phyloP scores from a whole-genome alignment of 768 basidiomycete species.

The Boletus patriciae region DNA sequence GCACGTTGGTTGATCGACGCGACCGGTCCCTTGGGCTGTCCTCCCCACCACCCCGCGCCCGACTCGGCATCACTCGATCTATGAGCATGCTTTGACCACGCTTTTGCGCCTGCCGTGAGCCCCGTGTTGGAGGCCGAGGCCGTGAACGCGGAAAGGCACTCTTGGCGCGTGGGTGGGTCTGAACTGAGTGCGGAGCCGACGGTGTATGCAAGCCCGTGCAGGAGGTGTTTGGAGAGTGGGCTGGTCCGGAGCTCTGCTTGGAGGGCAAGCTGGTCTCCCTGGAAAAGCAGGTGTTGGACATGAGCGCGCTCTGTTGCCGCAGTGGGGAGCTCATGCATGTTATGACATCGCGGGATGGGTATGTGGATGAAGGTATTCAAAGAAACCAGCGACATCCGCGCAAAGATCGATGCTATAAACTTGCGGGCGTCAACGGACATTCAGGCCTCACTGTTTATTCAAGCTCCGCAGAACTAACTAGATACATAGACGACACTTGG shows the following conservation, averaged over 20 bases:
- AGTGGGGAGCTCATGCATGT: slow-evolving; percentile 45
- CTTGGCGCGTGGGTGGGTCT: slow-evolving; percentile 47
- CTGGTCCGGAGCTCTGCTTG: slow-evolving; percentile 21
- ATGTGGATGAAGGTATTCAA: slow-evolving; percentile 1
- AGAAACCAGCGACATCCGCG: neutral
- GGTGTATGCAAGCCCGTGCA: slow-evolving; percentile 58
- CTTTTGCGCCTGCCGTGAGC: slow-evolving; percentile 60
- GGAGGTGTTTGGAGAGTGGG: slow-evolving; percentile 45
- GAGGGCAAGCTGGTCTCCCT: slow-evolving; percentile 5
- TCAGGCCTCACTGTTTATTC: slow-evolving; percentile 9
- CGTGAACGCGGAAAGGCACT: slow-evolving; percentile 54
- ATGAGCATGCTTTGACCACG: slow-evolving; percentile 68
- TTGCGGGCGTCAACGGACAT: neutral
- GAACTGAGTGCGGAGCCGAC: slow-evolving; percentile 57
- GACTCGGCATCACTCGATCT: slow-evolving; percentile 37
- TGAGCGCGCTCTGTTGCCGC: slow-evolving; percentile 40
- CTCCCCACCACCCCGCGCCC: slow-evolving; percentile 57
- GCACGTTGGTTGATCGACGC: slow-evolving; percentile 52
- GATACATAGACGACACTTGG: neutral
- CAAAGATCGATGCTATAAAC: neutral
- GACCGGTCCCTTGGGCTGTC: slow-evolving; percentile 51
- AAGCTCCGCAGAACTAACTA: slow-evolving; percentile 12
- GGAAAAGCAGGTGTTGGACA: slow-evolving; percentile 23
- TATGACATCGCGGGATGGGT: slow-evolving; percentile 40
- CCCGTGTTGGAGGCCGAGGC: slow-evolving; percentile 45